These are phyloP conservation scores for Macrocybe gigantea DNA, from an alignment of 768 basidiomycete genomes.

Conservation along the genomic window DNA sequence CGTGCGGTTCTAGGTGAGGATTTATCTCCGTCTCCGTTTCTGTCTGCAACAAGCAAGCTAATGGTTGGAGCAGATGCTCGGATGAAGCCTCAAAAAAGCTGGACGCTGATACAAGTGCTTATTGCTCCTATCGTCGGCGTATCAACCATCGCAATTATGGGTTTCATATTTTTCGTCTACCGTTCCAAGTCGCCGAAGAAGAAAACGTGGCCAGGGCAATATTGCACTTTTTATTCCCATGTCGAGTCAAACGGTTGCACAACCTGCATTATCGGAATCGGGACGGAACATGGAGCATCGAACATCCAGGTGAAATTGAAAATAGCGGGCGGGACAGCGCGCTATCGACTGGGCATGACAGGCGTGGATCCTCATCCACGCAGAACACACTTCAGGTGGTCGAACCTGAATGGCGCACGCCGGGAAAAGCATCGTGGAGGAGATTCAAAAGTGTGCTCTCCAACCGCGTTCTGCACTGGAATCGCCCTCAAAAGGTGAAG, in stretches of 20 bases:
- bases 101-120: conserved; percentile 3
- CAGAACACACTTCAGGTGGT: neutral
- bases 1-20: conserved; percentile 6
- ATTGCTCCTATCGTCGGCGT: conserved; percentile 7
- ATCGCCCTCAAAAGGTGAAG: too few species aligned
- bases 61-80: neutral
- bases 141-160: neutral
- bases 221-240: neutral
- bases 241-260: conserved; percentile 2
- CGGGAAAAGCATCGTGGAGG: too few species aligned
- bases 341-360: neutral
- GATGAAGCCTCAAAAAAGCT: neutral
- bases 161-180: neutral
- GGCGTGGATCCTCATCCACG: neutral
- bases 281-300: conserved; percentile 11
- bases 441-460: too few species aligned
- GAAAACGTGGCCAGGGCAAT: neutral
- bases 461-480: too few species aligned
- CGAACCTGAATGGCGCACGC: too few species aligned
- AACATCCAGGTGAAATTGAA: conserved; percentile 8
- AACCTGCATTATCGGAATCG: conserved; percentile 6
- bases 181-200: conserved; percentile 1
- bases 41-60: neutral
- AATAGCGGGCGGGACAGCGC: conserved; percentile 1
- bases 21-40: neutral